Conservation (phyloP, 148 eudicot genomes). For the Oxyria digyna region DNA sequence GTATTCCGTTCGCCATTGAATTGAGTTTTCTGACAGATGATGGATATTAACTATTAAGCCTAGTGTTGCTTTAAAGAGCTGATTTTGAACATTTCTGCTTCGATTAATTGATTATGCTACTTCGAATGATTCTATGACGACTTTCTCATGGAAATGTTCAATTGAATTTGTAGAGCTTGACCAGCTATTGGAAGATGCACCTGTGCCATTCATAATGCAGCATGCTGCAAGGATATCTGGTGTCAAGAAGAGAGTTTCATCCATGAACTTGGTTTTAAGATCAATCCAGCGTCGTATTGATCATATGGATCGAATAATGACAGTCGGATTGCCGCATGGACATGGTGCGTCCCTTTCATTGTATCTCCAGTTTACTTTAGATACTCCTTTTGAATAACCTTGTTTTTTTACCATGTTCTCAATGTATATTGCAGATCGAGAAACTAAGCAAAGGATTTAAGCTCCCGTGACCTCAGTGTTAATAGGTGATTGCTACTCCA, state of each 20-base stretch:
- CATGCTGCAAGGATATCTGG: conserved; percentile 73
- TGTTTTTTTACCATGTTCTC: background rate
- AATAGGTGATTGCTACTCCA: background rate
- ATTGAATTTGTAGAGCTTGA: conserved; percentile 47
- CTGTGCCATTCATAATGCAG: conserved; percentile 80
- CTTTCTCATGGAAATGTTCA: background rate
- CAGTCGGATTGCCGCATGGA: conserved; percentile 46
- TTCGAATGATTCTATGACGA: background rate
- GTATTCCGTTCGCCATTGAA: background rate
- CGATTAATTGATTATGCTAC: background rate
- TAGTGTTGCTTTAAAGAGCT: too few relatives aligned
- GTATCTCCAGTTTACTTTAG: background rate
- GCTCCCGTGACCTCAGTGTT: background rate
- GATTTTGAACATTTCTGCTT: too few relatives aligned
- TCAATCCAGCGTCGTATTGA: conserved; percentile 79
- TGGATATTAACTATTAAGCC: background rate
- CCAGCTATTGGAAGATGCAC: conserved; percentile 75
- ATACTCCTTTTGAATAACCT: background rate
- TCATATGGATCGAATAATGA: conserved; percentile 52
- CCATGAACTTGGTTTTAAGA: conserved; percentile 51
- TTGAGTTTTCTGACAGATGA: background rate
- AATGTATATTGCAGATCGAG: conserved; percentile 1
- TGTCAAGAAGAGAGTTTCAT: conserved; percentile 62
- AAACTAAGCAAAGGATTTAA: conserved; percentile 1
- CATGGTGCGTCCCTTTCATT: conserved; percentile 1